phyloP scores from a whole-genome alignment of 306 rosid genomes.

The Albizia julibrissin region DNA sequence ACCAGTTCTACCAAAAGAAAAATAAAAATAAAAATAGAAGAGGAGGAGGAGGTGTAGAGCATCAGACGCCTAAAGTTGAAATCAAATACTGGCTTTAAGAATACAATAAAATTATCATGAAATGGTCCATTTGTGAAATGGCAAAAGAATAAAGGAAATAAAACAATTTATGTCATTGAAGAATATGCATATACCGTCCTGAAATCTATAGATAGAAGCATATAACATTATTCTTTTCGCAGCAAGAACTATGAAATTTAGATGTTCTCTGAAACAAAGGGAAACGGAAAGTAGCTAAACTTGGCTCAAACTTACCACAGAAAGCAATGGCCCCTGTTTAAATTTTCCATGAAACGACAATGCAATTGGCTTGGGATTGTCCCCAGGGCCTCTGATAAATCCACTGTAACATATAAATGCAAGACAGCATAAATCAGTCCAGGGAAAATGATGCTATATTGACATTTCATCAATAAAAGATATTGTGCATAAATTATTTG shows the following conservation, averaged over 20 bases:
- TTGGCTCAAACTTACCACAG: slow-evolving; percentile 63
- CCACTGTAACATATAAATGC: slow-evolving; percentile 58
- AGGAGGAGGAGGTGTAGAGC: background rate
- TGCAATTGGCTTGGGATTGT: slow-evolving; percentile 70
- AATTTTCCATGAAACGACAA: slow-evolving; percentile 83
- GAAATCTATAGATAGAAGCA: background rate
- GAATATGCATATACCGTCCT: background rate
- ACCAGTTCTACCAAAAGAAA: background rate
- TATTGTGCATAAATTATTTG: background rate
- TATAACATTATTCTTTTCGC: background rate
- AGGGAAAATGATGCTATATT: background rate
- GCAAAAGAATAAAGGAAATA: background rate
- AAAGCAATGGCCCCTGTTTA: slow-evolving; percentile 92
- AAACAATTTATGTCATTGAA: background rate
- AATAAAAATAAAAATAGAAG: background rate
- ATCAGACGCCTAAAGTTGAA: background rate
- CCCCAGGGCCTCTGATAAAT: slow-evolving; percentile 97
- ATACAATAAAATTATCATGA: background rate
- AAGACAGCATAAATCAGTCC: slow-evolving; percentile 16
- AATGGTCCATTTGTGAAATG: background rate
- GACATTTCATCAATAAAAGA: slow-evolving; percentile 3
- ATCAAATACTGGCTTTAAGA: background rate
- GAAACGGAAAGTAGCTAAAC: slow-evolving; percentile 5
- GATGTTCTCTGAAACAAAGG: background rate
- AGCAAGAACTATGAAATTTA: background rate